Evolutionary conservation across 768 basidiomycete genomes (phyloP), one percentile per base, ranked within the genome.

Genomic region (Xerocomellus amylosporus): DNA sequence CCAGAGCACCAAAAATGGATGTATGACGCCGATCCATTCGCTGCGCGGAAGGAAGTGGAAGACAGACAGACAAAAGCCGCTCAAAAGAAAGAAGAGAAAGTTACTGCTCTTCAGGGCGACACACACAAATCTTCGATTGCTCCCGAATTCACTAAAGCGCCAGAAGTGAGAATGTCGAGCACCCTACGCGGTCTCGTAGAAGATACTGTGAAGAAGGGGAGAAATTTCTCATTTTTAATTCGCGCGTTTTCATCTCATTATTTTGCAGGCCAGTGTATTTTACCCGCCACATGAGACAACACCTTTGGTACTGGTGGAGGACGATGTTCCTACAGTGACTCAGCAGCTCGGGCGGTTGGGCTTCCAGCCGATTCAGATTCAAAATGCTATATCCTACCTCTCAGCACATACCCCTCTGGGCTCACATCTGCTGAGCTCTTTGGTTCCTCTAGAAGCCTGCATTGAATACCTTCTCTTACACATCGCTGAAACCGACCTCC

Each of bases 11-110:
- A 83, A 65, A 80, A 79, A 47, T 95, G 93, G 93, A 88, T 91
- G 82, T 96, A 89, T 62, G 79, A 83, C n/a, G 75, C 85, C 7
- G 92, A 96, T 74, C 93, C 93, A 2, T 96, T 94, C 63, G 78
- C 80, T 17, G 90, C 90, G 7, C 79, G 78, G 54, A 82, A 82
- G 58, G 76, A 78, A 51, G 87, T 91, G 2, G 79, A 84, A 14
- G 79, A 82, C 41, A 76, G 88, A 34, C 89, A 90, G 65, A 76
- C 70, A 26, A 84, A 82, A 56, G 76, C 78, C 30, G 69, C 77
- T 19, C 72, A 78, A 67, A 80, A 73, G 72, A 74, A 75, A 64
- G 69, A 77, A 65, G 66, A 68, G 65, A 64, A 54, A 48, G 24
- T 38, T 52, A 12, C 42, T 49, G 43, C 43, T 47, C 15, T 9